Base-by-base conservation (phyloP, 257 asterid genomes). In the Solanum rostratum region DNA sequence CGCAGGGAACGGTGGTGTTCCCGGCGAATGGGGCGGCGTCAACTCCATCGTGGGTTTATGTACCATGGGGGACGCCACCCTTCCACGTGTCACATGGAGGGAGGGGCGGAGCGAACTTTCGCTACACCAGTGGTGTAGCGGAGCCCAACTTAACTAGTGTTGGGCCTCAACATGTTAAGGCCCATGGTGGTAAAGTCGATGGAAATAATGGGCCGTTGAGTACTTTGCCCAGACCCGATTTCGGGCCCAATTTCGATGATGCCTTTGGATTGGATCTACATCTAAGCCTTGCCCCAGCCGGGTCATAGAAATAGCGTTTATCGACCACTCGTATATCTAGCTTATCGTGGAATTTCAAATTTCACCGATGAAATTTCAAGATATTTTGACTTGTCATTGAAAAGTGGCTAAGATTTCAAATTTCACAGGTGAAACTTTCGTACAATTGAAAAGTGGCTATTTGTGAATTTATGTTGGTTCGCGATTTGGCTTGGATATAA, bases 221-320 rank as follows among this genome's bases (percentile, higher is more conserved):
- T 82, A 87, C 96, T 86, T 92, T 94, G 53, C 89, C 98, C 0
- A 88, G 90, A 43, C 83, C 59, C 2, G 94, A 89, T 1, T 93
- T 90, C 83, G 96, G 97, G 91, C 94, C 95, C 33, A 81, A 39
- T 45, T 88, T 90, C 10, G 98, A 92, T 59, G 98, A 95, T 13
- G 90, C 88, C 16, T 85, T 94, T 84, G 99, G 98, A 87, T 89
- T 96, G 85, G 98, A 96, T 89, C 87, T 96, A 33, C 99, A 96
- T 60, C 98, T 96, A 29, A 92, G 98, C 88, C 90, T 96, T 52
- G 99, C 98, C 9, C 99, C 99, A 79, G 93, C 99, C 84, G 95
- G 91, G 84, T 97, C 97, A 57, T 93, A 69, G 16, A 4, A 69
- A 69, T 69, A 69, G 1, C 52, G 10, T 39, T 37, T 19, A 69